phyloP scores from a whole-genome alignment of 1,284 basidiomycete genomes.

The Agaricales sp. region DNA sequence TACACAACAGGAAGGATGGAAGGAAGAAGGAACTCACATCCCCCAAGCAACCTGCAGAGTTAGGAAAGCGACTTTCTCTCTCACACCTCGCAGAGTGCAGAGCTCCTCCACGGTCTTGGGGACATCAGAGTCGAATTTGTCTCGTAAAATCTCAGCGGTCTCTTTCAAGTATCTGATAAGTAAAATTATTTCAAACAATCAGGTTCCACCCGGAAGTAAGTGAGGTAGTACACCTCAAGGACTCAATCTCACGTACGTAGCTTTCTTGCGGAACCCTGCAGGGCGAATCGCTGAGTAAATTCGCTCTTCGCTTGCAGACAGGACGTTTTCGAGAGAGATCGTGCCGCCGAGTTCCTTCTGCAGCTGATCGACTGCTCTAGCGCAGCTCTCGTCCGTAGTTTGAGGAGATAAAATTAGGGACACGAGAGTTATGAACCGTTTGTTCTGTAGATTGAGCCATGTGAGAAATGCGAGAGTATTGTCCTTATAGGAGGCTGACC shows the following conservation, averaged over 20 bases:
- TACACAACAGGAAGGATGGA: constrained; percentile 1
- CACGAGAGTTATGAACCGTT: constrained; percentile 78
- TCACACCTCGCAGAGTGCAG: constrained; percentile 78
- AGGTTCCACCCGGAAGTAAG: neutral
- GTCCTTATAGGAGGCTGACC: constrained; percentile 10
- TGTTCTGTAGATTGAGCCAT: constrained; percentile 35
- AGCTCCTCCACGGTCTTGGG: constrained; percentile 82
- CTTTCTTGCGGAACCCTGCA: constrained; percentile 90
- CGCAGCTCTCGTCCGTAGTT: constrained; percentile 89
- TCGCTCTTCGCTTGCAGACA: constrained; percentile 48
- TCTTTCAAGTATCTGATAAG: constrained; percentile 58
- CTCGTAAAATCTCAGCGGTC: constrained; percentile 55
- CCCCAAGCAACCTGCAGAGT: constrained; percentile 81
- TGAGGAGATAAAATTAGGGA: constrained; percentile 95
- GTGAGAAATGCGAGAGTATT: constrained; percentile 7
- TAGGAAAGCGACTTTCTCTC: constrained; percentile 90
- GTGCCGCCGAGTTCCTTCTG: constrained; percentile 68
- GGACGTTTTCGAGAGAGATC: constrained; percentile 64
- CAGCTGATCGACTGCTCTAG: constrained; percentile 74
- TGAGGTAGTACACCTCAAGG: neutral
- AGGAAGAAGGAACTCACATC: constrained; percentile 35
- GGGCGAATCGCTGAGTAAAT: constrained; percentile 76
- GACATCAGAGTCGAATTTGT: constrained; percentile 71
- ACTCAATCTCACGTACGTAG: constrained; percentile 50
- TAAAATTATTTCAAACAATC: neutral